A percentile compares a stretch with the other conserved stretches of the same genome.
Conservation (phyloP, 2,329 filamentous ascomycete genomes). For the Paraconiothyrium brasiliense region DNA sequence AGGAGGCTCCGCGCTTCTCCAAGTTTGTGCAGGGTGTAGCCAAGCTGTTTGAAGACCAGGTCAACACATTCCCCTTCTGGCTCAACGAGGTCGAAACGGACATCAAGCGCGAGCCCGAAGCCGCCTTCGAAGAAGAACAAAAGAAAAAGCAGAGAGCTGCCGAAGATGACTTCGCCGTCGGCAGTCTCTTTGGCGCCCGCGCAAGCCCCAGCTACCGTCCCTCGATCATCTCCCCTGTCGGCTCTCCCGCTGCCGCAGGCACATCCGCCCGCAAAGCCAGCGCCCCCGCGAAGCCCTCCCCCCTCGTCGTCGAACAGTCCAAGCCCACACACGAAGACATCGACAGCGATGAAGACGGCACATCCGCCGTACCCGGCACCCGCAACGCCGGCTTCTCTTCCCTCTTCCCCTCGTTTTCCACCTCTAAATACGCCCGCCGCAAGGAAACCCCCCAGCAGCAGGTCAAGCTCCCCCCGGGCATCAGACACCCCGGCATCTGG, state of each 20-base stretch:
- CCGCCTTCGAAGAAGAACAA: constrained; percentile 91
- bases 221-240: constrained; percentile 71
- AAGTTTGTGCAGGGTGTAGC: constrained; percentile 97
- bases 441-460: constrained; percentile 53
- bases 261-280: constrained; percentile 32
- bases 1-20: constrained; percentile 88
- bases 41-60: constrained; percentile 85
- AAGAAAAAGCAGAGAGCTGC: constrained; percentile 81
- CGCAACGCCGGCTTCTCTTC: constrained; percentile 70
- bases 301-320: constrained; percentile 34
- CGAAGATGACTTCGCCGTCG: constrained; percentile 88
- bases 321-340: constrained; percentile 53
- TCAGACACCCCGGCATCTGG: constrained; percentile 84
- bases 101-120: constrained; percentile 90
- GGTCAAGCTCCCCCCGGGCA: constrained; percentile 79
- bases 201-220: constrained; percentile 61
- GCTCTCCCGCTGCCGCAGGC: constrained; percentile 61
- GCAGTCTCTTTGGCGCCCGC: constrained; percentile 76
- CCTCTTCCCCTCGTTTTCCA: constrained; percentile 83
- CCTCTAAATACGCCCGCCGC: constrained; percentile 70
- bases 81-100: constrained; percentile 89
- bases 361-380: constrained; percentile 50
- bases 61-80: constrained; percentile 98
- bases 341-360: constrained; percentile 61
- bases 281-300: constrained; percentile 30